Evolutionary conservation across 805 yeast species (phyloP).

Genomic region (Maudiozyma bulderi): DNA sequence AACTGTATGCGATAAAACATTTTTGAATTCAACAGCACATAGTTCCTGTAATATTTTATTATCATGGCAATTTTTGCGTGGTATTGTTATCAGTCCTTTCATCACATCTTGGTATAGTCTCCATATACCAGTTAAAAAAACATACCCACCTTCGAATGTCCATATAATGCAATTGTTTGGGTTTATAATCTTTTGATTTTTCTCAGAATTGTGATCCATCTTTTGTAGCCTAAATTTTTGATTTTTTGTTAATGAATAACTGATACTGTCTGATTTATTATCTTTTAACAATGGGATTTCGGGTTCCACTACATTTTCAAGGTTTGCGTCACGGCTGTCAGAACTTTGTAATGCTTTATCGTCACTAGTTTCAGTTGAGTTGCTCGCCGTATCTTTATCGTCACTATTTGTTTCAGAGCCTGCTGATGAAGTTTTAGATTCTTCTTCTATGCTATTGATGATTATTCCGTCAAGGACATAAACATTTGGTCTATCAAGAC

Average conservation of each 20-base stretch:
- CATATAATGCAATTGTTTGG: constrained; percentile 66
- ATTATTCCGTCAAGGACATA: not conserved
- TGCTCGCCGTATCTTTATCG: not conserved
- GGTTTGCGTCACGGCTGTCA: not conserved
- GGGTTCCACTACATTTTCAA: not conserved
- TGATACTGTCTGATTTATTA: not conserved
- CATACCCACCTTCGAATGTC: constrained; percentile 79
- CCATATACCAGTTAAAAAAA: constrained; percentile 83
- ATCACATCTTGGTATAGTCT: constrained; percentile 35
- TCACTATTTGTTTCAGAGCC: not conserved
- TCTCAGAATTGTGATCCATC: constrained; percentile 1
- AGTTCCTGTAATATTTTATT: not conserved
- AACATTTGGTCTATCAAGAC: not conserved
- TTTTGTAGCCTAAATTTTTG: constrained; percentile 20
- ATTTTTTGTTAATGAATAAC: constrained; percentile 16
- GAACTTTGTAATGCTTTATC: not conserved
- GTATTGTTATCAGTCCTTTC: constrained; percentile 14
- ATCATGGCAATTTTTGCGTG: not conserved
- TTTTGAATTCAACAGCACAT: constrained; percentile 5
- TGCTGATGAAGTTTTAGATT: not conserved
- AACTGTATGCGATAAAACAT: constrained; percentile 1
- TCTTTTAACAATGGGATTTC: not conserved
- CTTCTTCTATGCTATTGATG: not conserved
- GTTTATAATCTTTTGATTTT: constrained; percentile 11
- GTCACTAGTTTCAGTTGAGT: not conserved